These are phyloP conservation scores for Nemania serpens DNA, from an alignment of 2,329 filamentous ascomycete genomes.

Conservation along the genomic window DNA sequence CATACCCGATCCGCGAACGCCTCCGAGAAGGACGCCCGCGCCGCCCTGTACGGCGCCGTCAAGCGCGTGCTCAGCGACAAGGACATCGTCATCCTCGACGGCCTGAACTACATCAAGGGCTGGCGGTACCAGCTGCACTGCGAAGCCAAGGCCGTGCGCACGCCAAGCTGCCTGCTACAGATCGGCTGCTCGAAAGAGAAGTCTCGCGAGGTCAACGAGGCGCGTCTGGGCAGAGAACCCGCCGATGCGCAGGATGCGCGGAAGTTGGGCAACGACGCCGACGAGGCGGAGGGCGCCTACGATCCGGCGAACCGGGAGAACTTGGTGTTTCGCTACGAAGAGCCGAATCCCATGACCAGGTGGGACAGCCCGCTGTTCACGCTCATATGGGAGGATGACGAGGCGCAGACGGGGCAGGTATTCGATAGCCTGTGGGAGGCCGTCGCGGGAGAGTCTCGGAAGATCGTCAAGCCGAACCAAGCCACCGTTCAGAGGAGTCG, in stretches of 20 bases:
- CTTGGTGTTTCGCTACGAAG: constrained; percentile 80
- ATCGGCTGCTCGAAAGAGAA: constrained; percentile 61
- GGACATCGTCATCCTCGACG: constrained; percentile 80
- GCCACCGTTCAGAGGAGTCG: constrained; percentile 69
- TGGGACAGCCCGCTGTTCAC: constrained; percentile 87
- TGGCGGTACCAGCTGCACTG: constrained; percentile 87
- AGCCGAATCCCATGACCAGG: constrained; percentile 81
- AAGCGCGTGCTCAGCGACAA: constrained; percentile 74
- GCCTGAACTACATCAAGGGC: constrained; percentile 87
- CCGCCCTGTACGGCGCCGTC: constrained; percentile 75
- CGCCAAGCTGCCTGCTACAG: constrained; percentile 75
- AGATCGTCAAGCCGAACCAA: constrained; percentile 72
- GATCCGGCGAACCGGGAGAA: constrained; percentile 72
- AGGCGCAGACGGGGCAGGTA: constrained; percentile 57
- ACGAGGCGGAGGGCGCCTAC: constrained; percentile 55
- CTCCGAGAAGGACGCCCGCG: constrained; percentile 81
- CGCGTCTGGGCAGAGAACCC: constrained; percentile 49
- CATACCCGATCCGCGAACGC: constrained; percentile 73
- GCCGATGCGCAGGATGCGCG: constrained; percentile 11
- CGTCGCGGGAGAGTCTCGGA: constrained; percentile 65
- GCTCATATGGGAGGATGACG: constrained; percentile 74
- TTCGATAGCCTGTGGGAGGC: constrained; percentile 77
- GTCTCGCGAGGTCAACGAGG: constrained; percentile 64
- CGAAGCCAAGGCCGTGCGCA: constrained; percentile 79
- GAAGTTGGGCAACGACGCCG: constrained; percentile 20